phyloP scores from a whole-genome alignment of 2,329 filamentous ascomycete species.

The Madurella mycetomatis region DNA sequence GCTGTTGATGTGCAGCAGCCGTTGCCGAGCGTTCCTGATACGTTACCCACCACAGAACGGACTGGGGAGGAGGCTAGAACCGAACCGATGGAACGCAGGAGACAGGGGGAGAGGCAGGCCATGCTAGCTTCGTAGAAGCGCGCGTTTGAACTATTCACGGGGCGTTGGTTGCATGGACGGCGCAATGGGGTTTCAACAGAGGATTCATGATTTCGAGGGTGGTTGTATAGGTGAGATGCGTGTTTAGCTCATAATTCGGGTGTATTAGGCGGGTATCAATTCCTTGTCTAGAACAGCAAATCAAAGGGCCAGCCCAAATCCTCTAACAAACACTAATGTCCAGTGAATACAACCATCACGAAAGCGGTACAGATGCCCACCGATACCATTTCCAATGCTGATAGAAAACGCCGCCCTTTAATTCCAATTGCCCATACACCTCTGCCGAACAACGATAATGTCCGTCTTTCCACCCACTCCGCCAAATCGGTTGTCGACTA shows the following conservation, averaged over 20 bases:
- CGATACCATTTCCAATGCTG: constrained; percentile 9
- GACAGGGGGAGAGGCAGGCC: constrained; percentile 25
- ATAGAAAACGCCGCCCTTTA: not conserved
- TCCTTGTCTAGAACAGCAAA: constrained; percentile 1
- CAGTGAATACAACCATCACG: not conserved
- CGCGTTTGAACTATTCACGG: constrained; percentile 6
- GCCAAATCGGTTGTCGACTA: not conserved
- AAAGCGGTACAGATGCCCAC: not conserved
- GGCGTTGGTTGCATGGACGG: constrained; percentile 5
- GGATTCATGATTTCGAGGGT: not conserved
- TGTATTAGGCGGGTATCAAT: not conserved
- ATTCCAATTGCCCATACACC: not conserved
- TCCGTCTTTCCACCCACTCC: not conserved
- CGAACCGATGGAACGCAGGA: constrained; percentile 9
- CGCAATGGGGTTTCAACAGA: constrained; percentile 5
- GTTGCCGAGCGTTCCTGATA: constrained; percentile 29
- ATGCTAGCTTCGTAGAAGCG: constrained; percentile 25
- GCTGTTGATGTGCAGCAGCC: constrained; percentile 7
- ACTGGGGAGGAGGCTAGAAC: constrained; percentile 8
- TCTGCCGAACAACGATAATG: not conserved
- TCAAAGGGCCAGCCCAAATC: not conserved
- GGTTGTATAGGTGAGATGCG: too few relatives aligned
- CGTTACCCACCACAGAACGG: constrained; percentile 20
- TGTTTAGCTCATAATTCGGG: too few relatives aligned
- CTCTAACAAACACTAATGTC: not conserved